Evolutionary conservation across 805 yeast species (phyloP).

Genomic region (Saccharomycopsis sp.): DNA sequence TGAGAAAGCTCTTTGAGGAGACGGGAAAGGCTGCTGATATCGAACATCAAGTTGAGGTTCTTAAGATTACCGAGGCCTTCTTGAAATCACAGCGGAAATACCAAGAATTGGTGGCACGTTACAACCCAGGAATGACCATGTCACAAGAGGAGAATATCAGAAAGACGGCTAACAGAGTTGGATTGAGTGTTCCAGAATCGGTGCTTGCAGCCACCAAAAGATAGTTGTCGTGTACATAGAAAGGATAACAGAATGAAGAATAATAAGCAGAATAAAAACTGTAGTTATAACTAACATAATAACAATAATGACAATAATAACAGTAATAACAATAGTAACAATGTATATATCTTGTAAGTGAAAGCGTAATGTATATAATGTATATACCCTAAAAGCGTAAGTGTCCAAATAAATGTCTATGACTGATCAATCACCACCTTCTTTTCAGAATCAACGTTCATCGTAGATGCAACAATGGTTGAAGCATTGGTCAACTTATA

Average conservation of each 20-base stretch:
- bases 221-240: background rate
- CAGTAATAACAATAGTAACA: no score
- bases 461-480: background rate
- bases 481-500: background rate
- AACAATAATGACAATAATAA: no score
- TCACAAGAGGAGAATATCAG: conserved; percentile 72
- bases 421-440: background rate
- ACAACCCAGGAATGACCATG: conserved; percentile 78
- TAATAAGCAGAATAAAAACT: no score
- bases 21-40: background rate
- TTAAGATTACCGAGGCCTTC: conserved; percentile 55
- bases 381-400: no score
- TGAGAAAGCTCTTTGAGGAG: conserved; percentile 1
- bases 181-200: conserved; percentile 57
- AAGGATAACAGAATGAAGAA: no score
- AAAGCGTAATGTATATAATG: no score
- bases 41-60: conserved; percentile 31
- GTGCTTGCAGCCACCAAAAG: background rate
- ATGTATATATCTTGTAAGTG: no score
- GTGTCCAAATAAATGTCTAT: no score
- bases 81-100: conserved; percentile 70
- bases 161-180: conserved; percentile 84
- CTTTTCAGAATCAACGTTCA: background rate
- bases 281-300: no score
- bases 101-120: conserved; percentile 72